phyloP scores from a whole-genome alignment of 208 protist species.

The Trypanosoma brucei region DNA sequence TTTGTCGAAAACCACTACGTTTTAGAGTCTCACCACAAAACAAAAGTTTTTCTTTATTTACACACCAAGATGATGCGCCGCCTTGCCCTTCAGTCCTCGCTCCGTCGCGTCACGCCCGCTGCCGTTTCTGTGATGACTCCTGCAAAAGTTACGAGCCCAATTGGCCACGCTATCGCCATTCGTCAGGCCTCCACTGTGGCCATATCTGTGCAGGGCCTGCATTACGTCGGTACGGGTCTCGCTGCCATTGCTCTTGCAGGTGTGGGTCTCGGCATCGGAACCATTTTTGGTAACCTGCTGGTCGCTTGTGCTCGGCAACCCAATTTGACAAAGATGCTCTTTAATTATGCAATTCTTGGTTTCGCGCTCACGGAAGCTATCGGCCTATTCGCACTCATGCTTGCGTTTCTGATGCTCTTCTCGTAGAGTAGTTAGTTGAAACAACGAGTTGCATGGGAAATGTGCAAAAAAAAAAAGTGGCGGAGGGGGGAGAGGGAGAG shows the following conservation, averaged over 20 bases:
- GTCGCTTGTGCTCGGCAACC: conserved; percentile 88
- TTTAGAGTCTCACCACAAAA: too few relatives aligned
- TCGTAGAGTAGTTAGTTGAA: conserved; percentile 46
- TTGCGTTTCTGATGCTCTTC: conserved; percentile 92
- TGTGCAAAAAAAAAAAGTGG: too few relatives aligned
- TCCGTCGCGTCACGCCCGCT: conserved; percentile 39
- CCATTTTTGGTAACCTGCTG: conserved; percentile 84
- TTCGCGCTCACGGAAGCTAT: conserved; percentile 91
- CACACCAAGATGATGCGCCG: conserved; percentile 78
- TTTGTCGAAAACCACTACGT: too few relatives aligned
- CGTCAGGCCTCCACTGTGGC: conserved; percentile 79
- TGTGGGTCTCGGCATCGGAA: conserved; percentile 90
- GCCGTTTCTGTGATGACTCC: conserved; percentile 7
- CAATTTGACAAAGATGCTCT: conserved; percentile 88
- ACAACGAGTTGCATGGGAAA: too few relatives aligned
- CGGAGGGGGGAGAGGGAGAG: too few relatives aligned
- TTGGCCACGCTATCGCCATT: conserved; percentile 22
- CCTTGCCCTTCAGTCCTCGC: conserved; percentile 51
- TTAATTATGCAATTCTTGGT: conserved; percentile 91
- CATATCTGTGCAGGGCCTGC: conserved; percentile 85
- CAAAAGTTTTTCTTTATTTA: not conserved
- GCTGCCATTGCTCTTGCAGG: conserved; percentile 87
- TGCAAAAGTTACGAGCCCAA: conserved; percentile 16
- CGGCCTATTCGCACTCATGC: conserved; percentile 88
- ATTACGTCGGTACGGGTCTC: conserved; percentile 89